These are phyloP conservation scores for Mollisiaceae sp. DNA, from an alignment of 2,329 filamentous ascomycete species.

Conservation along the genomic window DNA sequence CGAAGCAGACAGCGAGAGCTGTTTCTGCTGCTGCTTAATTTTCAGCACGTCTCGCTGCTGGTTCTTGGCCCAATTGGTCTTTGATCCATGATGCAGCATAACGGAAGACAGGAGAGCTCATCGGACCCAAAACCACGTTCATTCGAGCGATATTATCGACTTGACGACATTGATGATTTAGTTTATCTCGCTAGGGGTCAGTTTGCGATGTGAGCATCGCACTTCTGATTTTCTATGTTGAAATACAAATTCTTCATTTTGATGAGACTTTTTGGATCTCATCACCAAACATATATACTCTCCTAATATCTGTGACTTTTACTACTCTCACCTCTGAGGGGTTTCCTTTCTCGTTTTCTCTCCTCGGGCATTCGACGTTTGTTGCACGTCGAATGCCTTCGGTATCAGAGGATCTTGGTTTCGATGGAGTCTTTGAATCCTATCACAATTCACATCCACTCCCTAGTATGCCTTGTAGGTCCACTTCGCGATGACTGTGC, in stretches of 20 bases:
- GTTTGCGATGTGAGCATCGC: not conserved
- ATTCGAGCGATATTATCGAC: conserved; percentile 35
- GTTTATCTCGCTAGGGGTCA: conserved; percentile 3
- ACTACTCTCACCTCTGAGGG: no score
- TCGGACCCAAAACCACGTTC: conserved; percentile 44
- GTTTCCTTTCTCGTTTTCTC: no score
- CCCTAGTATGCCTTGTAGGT: no score
- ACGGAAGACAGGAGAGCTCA: conserved; percentile 36
- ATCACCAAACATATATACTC: not conserved
- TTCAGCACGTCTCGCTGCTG: conserved; percentile 1
- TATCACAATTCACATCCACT: not conserved
- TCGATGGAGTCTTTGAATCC: not conserved
- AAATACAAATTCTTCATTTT: conserved; percentile 4
- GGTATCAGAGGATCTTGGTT: not conserved
- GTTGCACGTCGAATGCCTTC: not conserved
- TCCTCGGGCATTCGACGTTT: no score
- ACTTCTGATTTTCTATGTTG: not conserved
- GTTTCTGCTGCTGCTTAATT: conserved; percentile 44
- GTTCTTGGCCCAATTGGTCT: no score
- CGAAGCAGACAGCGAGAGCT: conserved; percentile 42
- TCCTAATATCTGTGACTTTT: not conserved
- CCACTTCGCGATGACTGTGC: no score
- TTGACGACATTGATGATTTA: conserved; percentile 10
- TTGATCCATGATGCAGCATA: not conserved
- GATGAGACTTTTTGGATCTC: conserved; percentile 8